phyloP scores from a whole-genome alignment of 768 basidiomycete genomes.

The Hypholoma fasciculare region DNA sequence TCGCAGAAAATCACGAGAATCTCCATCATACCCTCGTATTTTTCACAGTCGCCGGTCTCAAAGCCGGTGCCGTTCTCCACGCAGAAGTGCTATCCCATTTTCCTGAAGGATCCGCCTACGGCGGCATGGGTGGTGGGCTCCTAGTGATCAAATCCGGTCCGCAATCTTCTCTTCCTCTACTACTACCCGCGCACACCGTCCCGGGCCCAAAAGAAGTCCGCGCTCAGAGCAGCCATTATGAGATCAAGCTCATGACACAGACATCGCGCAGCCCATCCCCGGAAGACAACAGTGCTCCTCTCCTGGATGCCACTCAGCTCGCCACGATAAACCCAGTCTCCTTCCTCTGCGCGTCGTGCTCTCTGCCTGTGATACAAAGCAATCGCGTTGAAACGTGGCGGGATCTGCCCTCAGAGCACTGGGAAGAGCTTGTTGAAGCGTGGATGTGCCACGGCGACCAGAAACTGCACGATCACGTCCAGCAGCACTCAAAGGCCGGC shows the following conservation, averaged over 20 bases:
- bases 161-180: conserved; percentile 55
- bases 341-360: conserved; percentile 81
- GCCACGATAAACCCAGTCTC: conserved; percentile 51
- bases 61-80: conserved; percentile 52
- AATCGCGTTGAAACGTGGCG: conserved; percentile 56
- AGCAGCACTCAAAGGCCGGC: conserved; percentile 56
- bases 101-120: conserved; percentile 26
- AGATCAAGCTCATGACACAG: conserved; percentile 63
- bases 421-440: conserved; percentile 95
- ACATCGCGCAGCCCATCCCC: conserved; percentile 21
- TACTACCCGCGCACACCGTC: conserved; percentile 53
- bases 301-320: conserved; percentile 75
- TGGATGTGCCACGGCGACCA: conserved; percentile 99
- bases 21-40: conserved; percentile 80
- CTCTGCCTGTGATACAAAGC: conserved; percentile 68
- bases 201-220: conserved; percentile 64
- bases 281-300: conserved; percentile 36
- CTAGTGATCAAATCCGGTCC: conserved; percentile 64
- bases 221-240: conserved; percentile 59
- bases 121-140: conserved; percentile 45
- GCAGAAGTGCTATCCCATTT: conserved; percentile 64
- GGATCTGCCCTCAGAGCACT: conserved; percentile 93
- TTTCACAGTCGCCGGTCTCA: conserved; percentile 54
- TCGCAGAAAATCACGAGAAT: conserved; percentile 84
- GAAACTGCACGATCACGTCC: conserved; percentile 69